These are phyloP conservation scores for Prunus salicina DNA, from an alignment of 306 rosid genomes.

Conservation along the genomic window DNA sequence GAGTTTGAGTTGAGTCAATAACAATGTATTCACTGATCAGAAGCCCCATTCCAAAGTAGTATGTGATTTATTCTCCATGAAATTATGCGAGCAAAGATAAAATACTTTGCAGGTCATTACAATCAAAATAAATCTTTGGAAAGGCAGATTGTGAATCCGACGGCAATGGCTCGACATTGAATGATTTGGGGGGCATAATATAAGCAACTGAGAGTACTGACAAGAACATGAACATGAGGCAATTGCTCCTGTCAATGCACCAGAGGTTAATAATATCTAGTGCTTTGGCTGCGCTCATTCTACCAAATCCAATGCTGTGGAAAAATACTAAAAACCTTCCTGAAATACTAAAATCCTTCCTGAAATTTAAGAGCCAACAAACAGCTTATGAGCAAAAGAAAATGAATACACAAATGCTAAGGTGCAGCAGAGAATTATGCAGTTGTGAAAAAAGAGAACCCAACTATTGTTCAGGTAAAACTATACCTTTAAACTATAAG, in stretches of 20 bases:
- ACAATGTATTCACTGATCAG: no score
- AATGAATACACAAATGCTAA: not conserved
- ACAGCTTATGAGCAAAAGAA: not conserved
- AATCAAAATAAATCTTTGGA: no score
- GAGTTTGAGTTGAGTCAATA: no score
- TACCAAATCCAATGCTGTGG: not conserved
- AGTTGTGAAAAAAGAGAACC: not conserved
- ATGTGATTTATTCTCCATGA: no score
- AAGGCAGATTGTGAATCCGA: no score
- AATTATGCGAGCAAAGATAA: no score
- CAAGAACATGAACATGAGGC: not conserved
- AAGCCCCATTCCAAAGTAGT: no score
- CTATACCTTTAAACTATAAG: slow-evolving; percentile 49
- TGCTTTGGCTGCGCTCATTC: not conserved
- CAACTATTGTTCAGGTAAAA: slow-evolving; percentile 9
- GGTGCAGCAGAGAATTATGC: not conserved
- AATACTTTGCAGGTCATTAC: no score
- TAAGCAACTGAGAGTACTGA: no score
- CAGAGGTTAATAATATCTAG: not conserved
- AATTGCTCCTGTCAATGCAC: not conserved
- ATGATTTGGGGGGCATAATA: no score
- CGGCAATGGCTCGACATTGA: no score
- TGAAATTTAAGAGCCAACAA: not conserved
- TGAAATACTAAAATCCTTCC: not conserved
- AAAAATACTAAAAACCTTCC: not conserved